These are phyloP conservation scores for Exserohilum turcica DNA, from an alignment of 2,329 filamentous ascomycete species.

Conservation along the genomic window DNA sequence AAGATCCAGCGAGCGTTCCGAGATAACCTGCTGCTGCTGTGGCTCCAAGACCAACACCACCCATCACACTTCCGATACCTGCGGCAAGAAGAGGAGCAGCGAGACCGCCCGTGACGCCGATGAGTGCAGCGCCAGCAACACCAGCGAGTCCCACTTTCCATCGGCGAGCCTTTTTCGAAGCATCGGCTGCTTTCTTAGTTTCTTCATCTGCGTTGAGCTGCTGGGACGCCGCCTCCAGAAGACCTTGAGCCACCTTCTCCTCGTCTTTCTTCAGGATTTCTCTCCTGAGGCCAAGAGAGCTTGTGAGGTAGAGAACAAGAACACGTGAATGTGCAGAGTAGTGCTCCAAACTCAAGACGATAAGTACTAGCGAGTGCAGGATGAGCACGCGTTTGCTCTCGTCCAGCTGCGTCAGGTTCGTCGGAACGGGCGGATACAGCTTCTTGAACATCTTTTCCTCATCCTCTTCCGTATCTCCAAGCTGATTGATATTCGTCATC, in stretches of 20 bases:
- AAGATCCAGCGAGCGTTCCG: conserved; percentile 78
- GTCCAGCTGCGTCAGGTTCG: conserved; percentile 60
- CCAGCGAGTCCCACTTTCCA: conserved; percentile 87
- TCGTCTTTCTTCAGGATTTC: conserved; percentile 72
- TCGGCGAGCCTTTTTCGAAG: conserved; percentile 67
- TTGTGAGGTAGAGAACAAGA: conserved; percentile 71
- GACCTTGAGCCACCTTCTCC: conserved; percentile 71
- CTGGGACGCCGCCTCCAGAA: conserved; percentile 72
- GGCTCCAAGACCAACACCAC: conserved; percentile 74
- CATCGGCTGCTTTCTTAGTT: conserved; percentile 71
- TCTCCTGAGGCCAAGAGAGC: conserved; percentile 71
- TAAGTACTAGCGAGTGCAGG: conserved; percentile 72
- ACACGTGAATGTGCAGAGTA: conserved; percentile 76
- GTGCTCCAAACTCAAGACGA: conserved; percentile 76
- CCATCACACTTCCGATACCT: conserved; percentile 78
- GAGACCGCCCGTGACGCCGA: conserved; percentile 80
- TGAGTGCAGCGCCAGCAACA: conserved; percentile 84
- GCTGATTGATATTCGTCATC: conserved; percentile 32
- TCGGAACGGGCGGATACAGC: conserved; percentile 51
- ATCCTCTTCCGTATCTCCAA: conserved; percentile 35
- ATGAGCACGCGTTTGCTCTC: conserved; percentile 69
- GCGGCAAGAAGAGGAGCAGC: conserved; percentile 77
- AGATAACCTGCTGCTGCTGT: conserved; percentile 78
- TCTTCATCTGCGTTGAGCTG: conserved; percentile 79
- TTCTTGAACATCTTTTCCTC: conserved; percentile 49